Evolutionary conservation across 129 eudicot species (phyloP), one percentile per base, ranked within the genome.

Genomic region (Kitagawia praeruptora): DNA sequence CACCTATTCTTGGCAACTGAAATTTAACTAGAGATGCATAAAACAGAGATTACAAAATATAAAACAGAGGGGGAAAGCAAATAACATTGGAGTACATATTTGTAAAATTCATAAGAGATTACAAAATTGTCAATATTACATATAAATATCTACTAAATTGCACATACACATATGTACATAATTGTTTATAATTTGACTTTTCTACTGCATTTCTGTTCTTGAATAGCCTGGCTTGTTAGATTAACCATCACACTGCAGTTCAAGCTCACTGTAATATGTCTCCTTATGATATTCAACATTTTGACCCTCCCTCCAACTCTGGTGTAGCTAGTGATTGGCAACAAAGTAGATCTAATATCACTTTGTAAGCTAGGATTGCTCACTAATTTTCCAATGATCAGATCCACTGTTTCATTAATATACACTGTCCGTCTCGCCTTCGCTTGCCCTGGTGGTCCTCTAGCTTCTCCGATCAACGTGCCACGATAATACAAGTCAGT

Each of bases 291-390:
- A 42, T 58, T 82, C 67, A 87, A 39, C 49, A 89, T 21, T 64
- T 91, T 91, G 77, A 89, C 88, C 75, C 85, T 86, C 41, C 98
- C 98, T 37, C 87, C 91, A 63, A 91, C 91, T 44, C 78, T 83
- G 1, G 96, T 91, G 74, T 80, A 91, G 77, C 88, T 90, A 69
- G 78, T 85, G 78, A 93, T 74, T 13, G 79, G 77, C 75, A 93
- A 42, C 80, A 81, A 19, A 4, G 92, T 89, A 34, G 87, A 80
- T 5, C 73, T 81, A 15, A 89, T 1, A 70, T 93, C 93, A 63
- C 71, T 71, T 38, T 11, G 73, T 77, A 91, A 82, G 67, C 82
- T 75, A 27, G 96, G 91, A 51, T 84, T 80, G 13, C 47, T 47
- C 67, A 85, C 14, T 4, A 93, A 54, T 79, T 81, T 70, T 18